Percentiles rank a stretch among this genome's conserved stretches.
Conservation (phyloP, 2,329 filamentous ascomycete genomes). For the Xylariaceae sp. region DNA sequence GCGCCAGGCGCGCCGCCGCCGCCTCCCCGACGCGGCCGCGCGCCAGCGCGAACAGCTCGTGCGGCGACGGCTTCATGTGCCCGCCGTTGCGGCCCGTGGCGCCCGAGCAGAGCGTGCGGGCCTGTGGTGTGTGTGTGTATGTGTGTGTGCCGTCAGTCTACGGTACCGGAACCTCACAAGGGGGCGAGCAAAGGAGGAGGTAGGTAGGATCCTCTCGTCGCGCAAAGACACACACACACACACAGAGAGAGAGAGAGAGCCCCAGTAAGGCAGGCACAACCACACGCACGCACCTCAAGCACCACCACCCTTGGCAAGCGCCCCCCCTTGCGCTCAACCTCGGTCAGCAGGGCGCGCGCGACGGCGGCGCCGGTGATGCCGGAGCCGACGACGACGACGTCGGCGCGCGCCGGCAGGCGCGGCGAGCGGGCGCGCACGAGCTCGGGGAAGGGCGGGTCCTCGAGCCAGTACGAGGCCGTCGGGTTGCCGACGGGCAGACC, state of each 20-base stretch:
- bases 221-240: too few relatives aligned
- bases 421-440: constrained; percentile 28
- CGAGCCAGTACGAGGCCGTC: constrained; percentile 39
- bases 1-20: constrained; percentile 31
- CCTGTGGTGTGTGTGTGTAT: too few relatives aligned
- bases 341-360: constrained; percentile 25
- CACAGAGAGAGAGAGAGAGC: too few relatives aligned
- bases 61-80: constrained; percentile 39
- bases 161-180: too few relatives aligned
- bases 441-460: constrained; percentile 33
- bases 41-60: constrained; percentile 33
- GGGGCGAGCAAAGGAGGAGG: not conserved
- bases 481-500: constrained; percentile 34
- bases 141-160: not conserved
- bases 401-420: constrained; percentile 30
- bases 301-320: too few relatives aligned
- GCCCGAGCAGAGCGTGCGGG: constrained; percentile 40
- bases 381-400: constrained; percentile 46
- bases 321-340: constrained; percentile 2
- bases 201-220: constrained; percentile 8
- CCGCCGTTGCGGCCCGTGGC: constrained; percentile 48
- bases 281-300: too few relatives aligned
- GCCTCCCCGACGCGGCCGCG: constrained; percentile 21
- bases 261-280: too few relatives aligned
- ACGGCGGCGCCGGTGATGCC: constrained; percentile 43